Percentiles rank a stretch among this genome's conserved stretches.
Conservation (phyloP, 192 early-diverging fungal species). For the Diversispora eburnea region DNA sequence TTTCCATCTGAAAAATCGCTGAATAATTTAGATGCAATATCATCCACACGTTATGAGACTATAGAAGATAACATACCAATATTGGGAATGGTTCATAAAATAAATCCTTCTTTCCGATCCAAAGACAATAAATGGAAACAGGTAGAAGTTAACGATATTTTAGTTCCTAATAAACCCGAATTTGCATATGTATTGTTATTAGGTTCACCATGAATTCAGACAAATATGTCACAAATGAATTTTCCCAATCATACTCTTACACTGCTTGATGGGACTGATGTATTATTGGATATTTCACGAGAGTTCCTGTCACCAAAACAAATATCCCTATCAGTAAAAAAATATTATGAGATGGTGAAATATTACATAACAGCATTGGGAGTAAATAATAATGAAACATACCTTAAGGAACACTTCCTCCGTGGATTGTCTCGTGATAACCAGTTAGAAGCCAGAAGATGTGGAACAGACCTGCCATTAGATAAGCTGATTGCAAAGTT, state of each 20-base stretch:
- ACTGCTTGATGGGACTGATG: conserved; percentile 14
- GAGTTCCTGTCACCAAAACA: not conserved
- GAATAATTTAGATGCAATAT: conserved; percentile 14
- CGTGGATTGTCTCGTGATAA: no score
- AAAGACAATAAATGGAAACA: conserved; percentile 17
- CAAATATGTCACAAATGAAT: conserved; percentile 6
- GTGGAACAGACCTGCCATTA: no score
- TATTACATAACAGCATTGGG: conserved; percentile 12
- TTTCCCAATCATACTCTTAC: conserved; percentile 18
- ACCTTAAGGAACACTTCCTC: conserved; percentile 10
- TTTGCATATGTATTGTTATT: conserved; percentile 17
- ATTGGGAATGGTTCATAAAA: conserved; percentile 13
- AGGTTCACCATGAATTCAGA: conserved; percentile 16
- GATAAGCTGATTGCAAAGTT: no score
- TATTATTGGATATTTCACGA: conserved; percentile 21
- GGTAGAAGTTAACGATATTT: conserved; percentile 19
- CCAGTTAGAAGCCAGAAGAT: no score
- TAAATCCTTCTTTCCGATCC: not conserved
- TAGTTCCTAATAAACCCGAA: conserved; percentile 22
- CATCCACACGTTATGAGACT: conserved; percentile 6
- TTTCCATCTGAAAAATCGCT: conserved; percentile 9
- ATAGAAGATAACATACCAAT: conserved; percentile 15
- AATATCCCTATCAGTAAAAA: no score
- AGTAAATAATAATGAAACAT: conserved; percentile 11
- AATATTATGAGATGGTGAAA: no score